Conservation (phyloP, 352 stramenopile genomes). For the Pythium brassicae region DNA sequence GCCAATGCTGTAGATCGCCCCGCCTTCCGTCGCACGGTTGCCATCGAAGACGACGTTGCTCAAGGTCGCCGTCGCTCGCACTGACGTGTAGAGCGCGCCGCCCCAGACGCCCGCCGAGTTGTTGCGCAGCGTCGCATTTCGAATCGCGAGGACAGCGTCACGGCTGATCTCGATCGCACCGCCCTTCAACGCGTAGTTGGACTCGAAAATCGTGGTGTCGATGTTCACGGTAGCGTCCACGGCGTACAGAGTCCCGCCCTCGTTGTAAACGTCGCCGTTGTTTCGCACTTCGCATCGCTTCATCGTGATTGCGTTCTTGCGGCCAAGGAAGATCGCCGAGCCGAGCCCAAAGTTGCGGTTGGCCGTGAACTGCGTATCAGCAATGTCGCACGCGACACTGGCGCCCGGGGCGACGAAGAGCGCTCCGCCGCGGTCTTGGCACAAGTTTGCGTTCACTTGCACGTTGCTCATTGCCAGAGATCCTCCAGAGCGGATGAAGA, state of each 20-base stretch:
- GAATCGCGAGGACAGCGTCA: slow-evolving; percentile 25
- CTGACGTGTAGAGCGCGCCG: slow-evolving; percentile 43
- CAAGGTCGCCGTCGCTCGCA: slow-evolving; percentile 32
- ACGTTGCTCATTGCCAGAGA: slow-evolving; percentile 18
- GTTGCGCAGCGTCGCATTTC: slow-evolving; percentile 20
- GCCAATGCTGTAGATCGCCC: slow-evolving; percentile 40
- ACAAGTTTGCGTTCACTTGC: slow-evolving; percentile 26
- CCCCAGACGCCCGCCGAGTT: slow-evolving; percentile 34
- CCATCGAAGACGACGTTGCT: slow-evolving; percentile 20
- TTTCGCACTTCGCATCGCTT: slow-evolving; percentile 14
- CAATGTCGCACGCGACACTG: slow-evolving; percentile 17
- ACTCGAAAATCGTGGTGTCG: slow-evolving; percentile 26
- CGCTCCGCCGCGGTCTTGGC: slow-evolving; percentile 40
- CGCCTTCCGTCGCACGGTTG: slow-evolving; percentile 45
- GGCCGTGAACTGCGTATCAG: slow-evolving; percentile 23
- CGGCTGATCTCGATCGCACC: slow-evolving; percentile 49
- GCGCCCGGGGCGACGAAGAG: slow-evolving; percentile 41
- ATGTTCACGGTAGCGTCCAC: slow-evolving; percentile 36
- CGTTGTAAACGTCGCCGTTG: slow-evolving; percentile 34
- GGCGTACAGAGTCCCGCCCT: slow-evolving; percentile 41
- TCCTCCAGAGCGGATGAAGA: slow-evolving; percentile 39
- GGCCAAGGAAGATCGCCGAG: slow-evolving; percentile 46
- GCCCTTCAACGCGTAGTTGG: slow-evolving; percentile 34
- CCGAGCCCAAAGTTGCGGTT: slow-evolving; percentile 51
- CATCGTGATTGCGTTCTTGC: slow-evolving; percentile 37